Evolutionary conservation across 805 yeast genomes (phyloP).

Genomic region (Ogataea ramenticola): DNA sequence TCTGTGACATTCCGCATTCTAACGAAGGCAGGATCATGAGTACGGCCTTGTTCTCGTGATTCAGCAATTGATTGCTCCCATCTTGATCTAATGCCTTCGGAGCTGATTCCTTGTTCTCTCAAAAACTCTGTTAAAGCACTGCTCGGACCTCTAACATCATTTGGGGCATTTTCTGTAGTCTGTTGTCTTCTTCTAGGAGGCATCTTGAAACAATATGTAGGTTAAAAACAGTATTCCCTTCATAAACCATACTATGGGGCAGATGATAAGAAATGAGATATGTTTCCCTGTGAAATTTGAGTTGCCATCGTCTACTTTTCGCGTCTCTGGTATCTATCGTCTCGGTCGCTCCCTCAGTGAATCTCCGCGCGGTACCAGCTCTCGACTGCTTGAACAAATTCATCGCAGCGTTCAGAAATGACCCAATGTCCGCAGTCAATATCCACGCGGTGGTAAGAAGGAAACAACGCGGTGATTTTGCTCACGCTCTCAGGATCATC

Average conservation of each 20-base stretch:
- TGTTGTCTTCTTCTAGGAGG: conserved; percentile 1
- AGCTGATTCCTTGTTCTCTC: conserved; percentile 81
- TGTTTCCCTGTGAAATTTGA: too few relatives aligned
- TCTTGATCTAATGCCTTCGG: conserved; percentile 60
- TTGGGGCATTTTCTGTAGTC: background rate
- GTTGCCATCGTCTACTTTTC: too few relatives aligned
- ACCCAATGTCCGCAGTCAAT: conserved; percentile 90
- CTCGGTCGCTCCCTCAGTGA: too few relatives aligned
- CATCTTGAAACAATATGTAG: too few relatives aligned
- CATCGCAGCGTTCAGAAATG: conserved; percentile 72
- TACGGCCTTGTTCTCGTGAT: conserved; percentile 11
- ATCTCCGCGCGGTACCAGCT: conserved; percentile 31
- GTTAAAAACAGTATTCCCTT: too few relatives aligned
- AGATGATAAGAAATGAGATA: too few relatives aligned
- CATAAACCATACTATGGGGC: too few relatives aligned
- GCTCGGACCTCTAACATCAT: conserved; percentile 50
- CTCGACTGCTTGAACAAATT: conserved; percentile 53
- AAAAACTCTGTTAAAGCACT: conserved; percentile 87
- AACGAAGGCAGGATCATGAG: background rate
- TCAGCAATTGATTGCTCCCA: conserved; percentile 20
- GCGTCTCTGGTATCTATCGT: too few relatives aligned
- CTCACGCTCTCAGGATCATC: conserved; percentile 7
- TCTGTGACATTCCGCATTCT: conserved; percentile 12
- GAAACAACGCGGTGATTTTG: conserved; percentile 35
- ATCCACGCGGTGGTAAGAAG: conserved; percentile 58